These are phyloP conservation scores for Cavenderia fasciculata DNA, from an alignment of 78 protist genomes.

Conservation along the genomic window DNA sequence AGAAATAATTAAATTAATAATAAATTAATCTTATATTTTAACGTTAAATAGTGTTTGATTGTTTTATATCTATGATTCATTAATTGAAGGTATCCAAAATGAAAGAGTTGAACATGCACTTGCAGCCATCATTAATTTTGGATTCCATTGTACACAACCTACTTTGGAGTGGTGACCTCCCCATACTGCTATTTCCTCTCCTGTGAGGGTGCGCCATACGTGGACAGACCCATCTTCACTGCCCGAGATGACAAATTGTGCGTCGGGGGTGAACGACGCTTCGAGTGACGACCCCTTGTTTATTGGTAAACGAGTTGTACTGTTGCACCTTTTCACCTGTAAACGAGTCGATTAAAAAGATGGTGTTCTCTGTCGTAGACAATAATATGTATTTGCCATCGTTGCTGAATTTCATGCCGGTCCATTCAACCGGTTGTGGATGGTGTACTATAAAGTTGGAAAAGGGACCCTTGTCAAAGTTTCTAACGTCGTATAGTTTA, in stretches of 20 bases:
- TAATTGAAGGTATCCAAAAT: conserved; percentile 84
- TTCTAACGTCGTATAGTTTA: conserved; percentile 76
- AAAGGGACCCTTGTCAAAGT: conserved; percentile 79
- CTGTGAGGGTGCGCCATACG: conserved; percentile 82
- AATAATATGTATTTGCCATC: conserved; percentile 83
- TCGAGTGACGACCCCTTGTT: conserved; percentile 49
- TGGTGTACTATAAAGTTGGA: conserved; percentile 24
- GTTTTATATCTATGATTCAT: no score
- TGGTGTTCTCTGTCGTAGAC: conserved; percentile 47
- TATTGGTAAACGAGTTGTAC: conserved; percentile 69
- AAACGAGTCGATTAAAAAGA: conserved; percentile 81
- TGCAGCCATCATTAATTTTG: conserved; percentile 84
- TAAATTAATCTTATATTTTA: no score
- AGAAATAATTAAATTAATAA: no score
- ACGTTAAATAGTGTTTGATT: no score
- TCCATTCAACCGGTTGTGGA: conserved; percentile 76
- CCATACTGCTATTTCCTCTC: conserved; percentile 77
- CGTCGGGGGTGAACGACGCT: conserved; percentile 87
- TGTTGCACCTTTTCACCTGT: conserved; percentile 70
- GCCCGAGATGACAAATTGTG: conserved; percentile 83
- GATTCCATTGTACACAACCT: conserved; percentile 86
- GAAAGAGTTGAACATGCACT: conserved; percentile 65
- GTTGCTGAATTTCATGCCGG: conserved; percentile 66
- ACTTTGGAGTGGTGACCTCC: conserved; percentile 78
- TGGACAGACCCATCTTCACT: conserved; percentile 85